Evolutionary conservation across 73 alveolate species (phyloP), one percentile per base, ranked within the genome.

Genomic region (Symbiodinium natans): DNA sequence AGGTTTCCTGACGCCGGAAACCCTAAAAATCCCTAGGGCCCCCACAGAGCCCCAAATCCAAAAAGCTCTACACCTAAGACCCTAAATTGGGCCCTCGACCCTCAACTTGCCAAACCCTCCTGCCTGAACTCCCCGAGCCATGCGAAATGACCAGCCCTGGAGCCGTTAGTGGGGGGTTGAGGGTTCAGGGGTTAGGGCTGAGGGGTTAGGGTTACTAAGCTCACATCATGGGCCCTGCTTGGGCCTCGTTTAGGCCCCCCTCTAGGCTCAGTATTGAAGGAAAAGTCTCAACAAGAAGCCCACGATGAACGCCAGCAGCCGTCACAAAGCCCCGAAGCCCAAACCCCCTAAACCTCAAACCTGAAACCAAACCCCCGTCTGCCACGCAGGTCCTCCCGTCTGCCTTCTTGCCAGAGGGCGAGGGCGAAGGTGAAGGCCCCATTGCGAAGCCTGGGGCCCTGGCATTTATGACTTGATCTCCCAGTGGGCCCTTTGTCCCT

Each of bases 361-460:
- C 77, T 13, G 19, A 48, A 48, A 1, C 77, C 7, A 59, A 59
- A 59, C 77, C 77, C 77, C 2, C 10, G 19, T 2, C 63, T 15
- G 0, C 59, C 6, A 7, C 31, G 10, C 39, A 82, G 29, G 87
- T 90, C 31, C 77, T 90, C 46, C 88, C 97, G 56, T 71, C 88
- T 6, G 33, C 75, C 36, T 90, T 90, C 48, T 77, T 90, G 48
- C 97, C 97, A 0, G 97, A 90, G 56, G 77, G 77, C 34, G 77
- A 63, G 10, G 77, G 77, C 13, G 77, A 25, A 11, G 77, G 77
- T 2, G 77, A 63, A 34, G 77, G 77, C 25, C 77, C 77, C 10
- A 27, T 63, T 15, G 77, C 77, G 40, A 63, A 63, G 77, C 77
- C 34, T 27, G 77, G 77, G 31, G 36, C 77, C 77, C 10, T 11